Evolutionary conservation across 1,139 yeast genomes (phyloP), one percentile per base, ranked within the genome.

Genomic region (Citeromyces siamensis): DNA sequence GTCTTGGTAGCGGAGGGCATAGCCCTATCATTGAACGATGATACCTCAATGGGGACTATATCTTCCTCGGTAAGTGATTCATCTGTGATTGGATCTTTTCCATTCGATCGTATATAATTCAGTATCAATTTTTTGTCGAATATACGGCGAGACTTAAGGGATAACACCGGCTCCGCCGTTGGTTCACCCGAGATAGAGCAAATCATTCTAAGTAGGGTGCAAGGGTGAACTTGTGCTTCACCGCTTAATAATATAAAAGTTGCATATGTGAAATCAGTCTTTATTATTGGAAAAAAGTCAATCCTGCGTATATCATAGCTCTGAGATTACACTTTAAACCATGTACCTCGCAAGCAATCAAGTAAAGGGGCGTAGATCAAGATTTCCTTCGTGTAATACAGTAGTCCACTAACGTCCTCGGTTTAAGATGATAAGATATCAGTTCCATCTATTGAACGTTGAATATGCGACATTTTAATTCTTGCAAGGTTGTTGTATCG

Each of bases 71-170:
- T 47, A 42, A 86, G 55, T 3, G 77, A 72, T 37, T 78, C 77
- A 42, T 78, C 73, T 13, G 69, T 68, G 26, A 86, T 62, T 2
- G 98, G 98, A 51, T 88, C 98, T 1, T 80, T 80, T 20, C 20
- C 17, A 41, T 75, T 65, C 33, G 81, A 72, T 5, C 68, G 51
- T 19, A 88, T 64, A 48, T 83, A 85, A 33, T 75, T 67, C 39
- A 64, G 71, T 10, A 85, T 61, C 38, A 82, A 62, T 16, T 64
- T 53, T 45, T 64, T 66, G 46, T 88, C 96, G 51, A 81, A 88
- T 2, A 90, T 57, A 37, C 73, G 65, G 14, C 82, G 82, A 41
- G 93, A 81, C 44, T 62, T 71, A 6, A 81, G 75, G 1, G 95
- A 83, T 2, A 86, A 61, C 21, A 84, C 96, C 0, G 96, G 93